These are phyloP conservation scores for Solanum ossicruentum DNA, from an alignment of 257 asterid species.

Conservation along the genomic window DNA sequence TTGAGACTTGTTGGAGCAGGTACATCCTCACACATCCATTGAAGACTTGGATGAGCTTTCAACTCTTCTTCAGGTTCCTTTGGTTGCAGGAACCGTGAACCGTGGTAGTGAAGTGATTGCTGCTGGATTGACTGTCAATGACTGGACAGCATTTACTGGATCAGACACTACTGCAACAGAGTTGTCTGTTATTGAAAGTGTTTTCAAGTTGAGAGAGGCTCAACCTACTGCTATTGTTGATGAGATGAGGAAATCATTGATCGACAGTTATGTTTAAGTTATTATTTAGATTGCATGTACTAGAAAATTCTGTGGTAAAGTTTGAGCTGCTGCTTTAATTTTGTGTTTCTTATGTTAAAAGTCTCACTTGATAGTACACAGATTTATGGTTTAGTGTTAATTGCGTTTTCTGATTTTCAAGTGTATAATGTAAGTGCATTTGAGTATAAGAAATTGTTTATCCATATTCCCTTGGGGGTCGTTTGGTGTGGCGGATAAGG, in stretches of 20 bases:
- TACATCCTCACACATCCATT: slow-evolving; percentile 80
- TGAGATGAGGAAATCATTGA: slow-evolving; percentile 80
- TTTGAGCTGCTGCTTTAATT: not conserved
- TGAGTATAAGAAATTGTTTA: not conserved
- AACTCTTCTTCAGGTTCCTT: slow-evolving; percentile 81
- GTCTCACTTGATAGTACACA: not conserved
- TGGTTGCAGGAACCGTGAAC: slow-evolving; percentile 85
- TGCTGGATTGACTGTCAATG: slow-evolving; percentile 71
- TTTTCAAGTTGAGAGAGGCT: slow-evolving; percentile 82
- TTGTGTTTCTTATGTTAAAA: not conserved
- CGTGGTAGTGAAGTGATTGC: slow-evolving; percentile 84
- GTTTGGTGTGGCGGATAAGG: too few species aligned
- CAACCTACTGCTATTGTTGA: slow-evolving; percentile 73
- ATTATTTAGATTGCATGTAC: not conserved
- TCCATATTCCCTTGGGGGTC: not conserved
- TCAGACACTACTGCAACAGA: slow-evolving; percentile 93
- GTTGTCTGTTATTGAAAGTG: slow-evolving; percentile 64
- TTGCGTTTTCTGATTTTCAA: not conserved
- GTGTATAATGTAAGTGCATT: not conserved
- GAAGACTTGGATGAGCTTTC: slow-evolving; percentile 88
- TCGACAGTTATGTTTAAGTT: slow-evolving; percentile 54
- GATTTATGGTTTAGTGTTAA: not conserved
- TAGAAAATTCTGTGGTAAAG: not conserved
- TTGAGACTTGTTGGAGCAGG: slow-evolving; percentile 25
- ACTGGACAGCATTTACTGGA: slow-evolving; percentile 95